Base-by-base conservation (phyloP, 192 early-diverging fungal species). In the Rhizophlyctis rosea region DNA sequence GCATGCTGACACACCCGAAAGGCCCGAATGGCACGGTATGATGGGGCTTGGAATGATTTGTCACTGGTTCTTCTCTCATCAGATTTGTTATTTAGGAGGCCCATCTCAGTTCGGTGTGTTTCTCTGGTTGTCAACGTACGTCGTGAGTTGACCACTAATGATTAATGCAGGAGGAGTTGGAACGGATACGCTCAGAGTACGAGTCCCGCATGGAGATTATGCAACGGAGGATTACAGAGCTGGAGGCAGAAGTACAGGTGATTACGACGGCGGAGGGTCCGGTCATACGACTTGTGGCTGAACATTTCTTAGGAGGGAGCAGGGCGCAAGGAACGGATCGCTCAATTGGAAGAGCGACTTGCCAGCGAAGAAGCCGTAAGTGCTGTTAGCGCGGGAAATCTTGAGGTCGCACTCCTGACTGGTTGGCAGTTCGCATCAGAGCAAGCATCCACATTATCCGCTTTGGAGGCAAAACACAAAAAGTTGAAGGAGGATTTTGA, bases 401-500 rank as follows among this genome's bases (percentile, higher is more conserved):
- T n/a, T n/a, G n/a, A n/a, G n/a, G n/a, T n/a, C n/a, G n/a, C n/a
- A n/a, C n/a, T n/a, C n/a, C n/a, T n/a, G n/a, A n/a, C n/a, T n/a
- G n/a, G n/a, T n/a, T n/a, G n/a, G n/a, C n/a, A n/a, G n/a, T n/a
- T n/a, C n/a, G n/a, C n/a, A n/a, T n/a, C n/a, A 18, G 74, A 77
- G 62, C 70, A 62, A 62, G 53, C 59, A 14, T 18, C 25, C 4
- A 47, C 28, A 23, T 30, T 61, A 27, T 50, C 59, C 2, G 25
- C n/a, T 32, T 50, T 83, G 47, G 61, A 72, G 35, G 72, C 66
- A 13, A 67, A 75, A 28, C 60, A 74, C 53, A 24, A 57, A 7
- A 71, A 81, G 58, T 62, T 87, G 52, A 81, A 89, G 55, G 59
- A 80, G 53, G 81, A 87, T 34, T 85, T 76, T 55, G 81, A 79